Base-by-base conservation (phyloP, 768 basidiomycete genomes). In the Tubosaeta brunneosetosa region DNA sequence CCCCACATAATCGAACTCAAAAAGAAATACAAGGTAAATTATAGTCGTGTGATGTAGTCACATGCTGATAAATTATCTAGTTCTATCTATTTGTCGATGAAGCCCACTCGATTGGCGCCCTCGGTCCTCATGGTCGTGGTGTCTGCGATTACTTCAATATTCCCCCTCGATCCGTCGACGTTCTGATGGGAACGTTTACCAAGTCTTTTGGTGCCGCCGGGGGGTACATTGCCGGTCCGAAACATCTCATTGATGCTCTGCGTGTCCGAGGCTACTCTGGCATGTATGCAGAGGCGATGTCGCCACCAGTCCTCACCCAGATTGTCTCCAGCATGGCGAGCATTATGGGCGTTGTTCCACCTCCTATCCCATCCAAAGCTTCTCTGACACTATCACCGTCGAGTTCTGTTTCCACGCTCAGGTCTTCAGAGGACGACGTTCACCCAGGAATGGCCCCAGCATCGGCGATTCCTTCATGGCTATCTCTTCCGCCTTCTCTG, bases 131-230 rank as follows among this genome's bases (percentile, higher is more conserved):
- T 60, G 97, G 97, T 6, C 91, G 97, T 34, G 97, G 97, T 52
- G 88, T 99, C 9, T 83, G 86, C 47, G 94, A 99, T 66, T 99
- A 95, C 73, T 99, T 95, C 68, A 82, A 82, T 44, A 73, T 98
- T 52, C 73, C 88, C 58, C 93, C 97, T 11, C 77, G 79, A 3
- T 77, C 77, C 8, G 80, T 98, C 57, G 97, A 99, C 65, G 79
- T 99, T 56, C 82, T 97, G 56, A 99, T 99, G 97, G 97, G 97
- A 45, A 99, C 97, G 0, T 97, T 99, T 70, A 99, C 95, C 25
- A 92, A 91, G 69, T 91, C 90, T 0, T 94, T 94, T 62, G 92
- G 91, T 50, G 89, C 93, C 1, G 88, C 94, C 0, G 95, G 95
- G 43, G 95, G 97, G 3, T 98, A 98, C 72, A 86, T 99, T 55